These are phyloP conservation scores for Neltuma alba DNA, from an alignment of 306 rosid genomes.

Conservation along the genomic window DNA sequence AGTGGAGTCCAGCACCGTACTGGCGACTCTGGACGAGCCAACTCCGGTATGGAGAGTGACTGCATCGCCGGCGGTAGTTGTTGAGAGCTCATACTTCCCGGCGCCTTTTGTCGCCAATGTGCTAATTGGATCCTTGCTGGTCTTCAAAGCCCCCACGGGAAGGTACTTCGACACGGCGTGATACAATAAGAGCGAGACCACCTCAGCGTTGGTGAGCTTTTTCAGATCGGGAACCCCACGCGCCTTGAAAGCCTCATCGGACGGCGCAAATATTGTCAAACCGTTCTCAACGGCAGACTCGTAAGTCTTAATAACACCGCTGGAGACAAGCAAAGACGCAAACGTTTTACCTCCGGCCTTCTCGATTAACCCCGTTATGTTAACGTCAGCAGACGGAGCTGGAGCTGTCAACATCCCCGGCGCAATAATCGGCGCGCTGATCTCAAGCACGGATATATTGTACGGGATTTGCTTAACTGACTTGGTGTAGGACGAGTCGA, in stretches of 20 bases:
- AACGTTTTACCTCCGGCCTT: slow-evolving; percentile 83
- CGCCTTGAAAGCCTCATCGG: slow-evolving; percentile 88
- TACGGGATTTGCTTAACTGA: slow-evolving; percentile 78
- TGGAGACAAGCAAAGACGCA: slow-evolving; percentile 53
- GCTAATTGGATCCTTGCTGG: slow-evolving; percentile 52
- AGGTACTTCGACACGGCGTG: slow-evolving; percentile 68
- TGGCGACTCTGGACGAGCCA: slow-evolving; percentile 70
- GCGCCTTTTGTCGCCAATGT: slow-evolving; percentile 82
- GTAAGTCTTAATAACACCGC: slow-evolving; percentile 73
- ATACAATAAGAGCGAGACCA: slow-evolving; percentile 69
- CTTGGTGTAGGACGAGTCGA: slow-evolving; percentile 78
- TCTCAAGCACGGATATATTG: slow-evolving; percentile 82
- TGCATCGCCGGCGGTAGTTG: slow-evolving; percentile 60
- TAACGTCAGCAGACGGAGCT: slow-evolving; percentile 66
- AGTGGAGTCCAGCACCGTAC: slow-evolving; percentile 71
- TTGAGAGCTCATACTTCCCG: slow-evolving; percentile 65
- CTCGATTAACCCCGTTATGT: slow-evolving; percentile 74
- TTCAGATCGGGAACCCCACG: slow-evolving; percentile 73
- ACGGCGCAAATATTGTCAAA: slow-evolving; percentile 81
- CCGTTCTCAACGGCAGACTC: slow-evolving; percentile 64
- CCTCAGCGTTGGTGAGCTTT: slow-evolving; percentile 84
- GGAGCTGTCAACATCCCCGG: slow-evolving; percentile 84
- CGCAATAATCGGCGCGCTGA: slow-evolving; percentile 71
- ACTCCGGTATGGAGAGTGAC: slow-evolving; percentile 89
- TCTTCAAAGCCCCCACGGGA: slow-evolving; percentile 74